A percentile compares a stretch with the other conserved stretches of the same genome.
These are phyloP conservation scores for Flaveria brownii DNA, from an alignment of 129 eudicot species.

Conservation along the genomic window DNA sequence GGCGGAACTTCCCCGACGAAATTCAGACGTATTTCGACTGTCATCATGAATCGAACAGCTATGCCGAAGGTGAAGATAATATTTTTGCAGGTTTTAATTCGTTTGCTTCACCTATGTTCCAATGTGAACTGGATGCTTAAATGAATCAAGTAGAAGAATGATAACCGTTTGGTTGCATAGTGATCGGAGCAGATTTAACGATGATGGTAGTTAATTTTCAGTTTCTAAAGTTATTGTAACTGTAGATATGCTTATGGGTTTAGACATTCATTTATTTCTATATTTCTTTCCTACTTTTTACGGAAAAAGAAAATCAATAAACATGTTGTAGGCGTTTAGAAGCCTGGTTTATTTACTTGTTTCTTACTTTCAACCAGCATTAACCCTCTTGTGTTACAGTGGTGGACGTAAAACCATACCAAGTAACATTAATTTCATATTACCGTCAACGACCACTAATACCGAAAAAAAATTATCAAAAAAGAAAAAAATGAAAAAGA, in stretches of 20 bases:
- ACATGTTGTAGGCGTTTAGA: conserved; percentile 21
- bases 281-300: conserved; percentile 11
- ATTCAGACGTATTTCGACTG: conserved; percentile 76
- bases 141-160: background rate
- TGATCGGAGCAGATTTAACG: background rate
- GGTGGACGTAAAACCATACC: no score
- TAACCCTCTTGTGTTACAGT: no score
- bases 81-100: conserved; percentile 47
- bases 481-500: no score
- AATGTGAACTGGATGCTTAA: conserved; percentile 51
- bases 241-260: conserved; percentile 26
- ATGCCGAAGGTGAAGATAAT: conserved; percentile 51
- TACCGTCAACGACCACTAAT: no score
- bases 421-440: no score
- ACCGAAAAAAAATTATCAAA: no score
- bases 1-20: conserved; percentile 78
- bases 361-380: no score
- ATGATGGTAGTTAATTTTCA: background rate
- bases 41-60: conserved; percentile 57
- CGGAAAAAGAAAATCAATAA: conserved; percentile 29
- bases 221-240: conserved; percentile 20
- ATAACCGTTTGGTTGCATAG: background rate
- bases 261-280: conserved; percentile 35
- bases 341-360: conserved; percentile 13
- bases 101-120: conserved; percentile 45